These are phyloP conservation scores for Ceratocystis destructans DNA, from an alignment of 2,329 filamentous ascomycete genomes.

Conservation along the genomic window DNA sequence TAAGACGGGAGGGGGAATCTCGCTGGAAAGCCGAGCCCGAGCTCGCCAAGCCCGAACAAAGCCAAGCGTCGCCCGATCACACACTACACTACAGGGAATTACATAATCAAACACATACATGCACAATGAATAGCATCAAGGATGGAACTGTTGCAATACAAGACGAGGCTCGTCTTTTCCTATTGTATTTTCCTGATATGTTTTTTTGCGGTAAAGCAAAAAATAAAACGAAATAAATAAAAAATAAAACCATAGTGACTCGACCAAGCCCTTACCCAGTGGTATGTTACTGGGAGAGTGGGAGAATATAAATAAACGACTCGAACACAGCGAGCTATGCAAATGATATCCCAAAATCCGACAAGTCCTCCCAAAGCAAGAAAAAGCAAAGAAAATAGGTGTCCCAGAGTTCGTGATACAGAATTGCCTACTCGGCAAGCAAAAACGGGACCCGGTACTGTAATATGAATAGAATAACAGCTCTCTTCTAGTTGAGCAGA, in stretches of 20 bases:
- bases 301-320: slow-evolving; percentile 7
- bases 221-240: slow-evolving; percentile 1
- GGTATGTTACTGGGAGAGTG: not conserved
- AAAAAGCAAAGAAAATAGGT: slow-evolving; percentile 8
- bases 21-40: not conserved
- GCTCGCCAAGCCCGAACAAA: not conserved
- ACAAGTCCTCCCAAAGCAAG: slow-evolving; percentile 2
- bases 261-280: not conserved
- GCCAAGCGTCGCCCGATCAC: not conserved
- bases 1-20: no score
- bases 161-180: no score
- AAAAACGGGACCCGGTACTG: not conserved
- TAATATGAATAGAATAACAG: not conserved
- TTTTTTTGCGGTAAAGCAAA: not conserved
- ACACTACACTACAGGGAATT: not conserved
- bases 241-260: not conserved
- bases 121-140: no score
- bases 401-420: not conserved
- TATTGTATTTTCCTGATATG: not conserved
- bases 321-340: not conserved
- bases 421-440: not conserved
- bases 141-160: no score
- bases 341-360: slow-evolving; percentile 9
- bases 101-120: no score
- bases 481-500: not conserved